Base-by-base conservation (phyloP, 2,329 filamentous ascomycete genomes). In the Exophiala oligosperma region DNA sequence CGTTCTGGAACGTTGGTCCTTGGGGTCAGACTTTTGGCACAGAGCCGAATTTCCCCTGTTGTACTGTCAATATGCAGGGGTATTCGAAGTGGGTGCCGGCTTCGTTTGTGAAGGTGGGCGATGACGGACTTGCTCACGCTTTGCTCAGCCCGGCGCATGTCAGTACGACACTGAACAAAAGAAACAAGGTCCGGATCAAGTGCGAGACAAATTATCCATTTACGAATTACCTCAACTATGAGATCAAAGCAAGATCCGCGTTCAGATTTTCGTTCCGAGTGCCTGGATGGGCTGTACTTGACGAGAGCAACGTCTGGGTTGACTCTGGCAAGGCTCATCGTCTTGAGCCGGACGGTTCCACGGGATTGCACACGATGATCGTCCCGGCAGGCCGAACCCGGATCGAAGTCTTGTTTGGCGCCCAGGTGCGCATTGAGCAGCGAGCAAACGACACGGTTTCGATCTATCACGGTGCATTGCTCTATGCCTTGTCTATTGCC, bases 41-140 rank as follows among this genome's bases (percentile, higher is more conserved):
- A 12, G 80, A 82, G 56, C 79, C 79, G 1, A 75, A 81, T 35
- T 83, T 72, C 56, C 73, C 73, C 35, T 85, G 82, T 69, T 85
- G 82, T 63, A 83, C 81, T 1, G 82, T 85, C 58, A 85, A 85
- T 57, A 80, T 84, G 62, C 81, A 84, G 64, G 83, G 79, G 7
- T 82, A 79, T 60, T 81, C 83, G 0, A 84, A 84, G 62, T 84
- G 81, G 56, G 66, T 81, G 1, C 75, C 79, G 8, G 73, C 76
- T 56, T 77, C 76, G 57, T 84, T 76, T 69, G 75, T 79, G 4
- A 66, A 64, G 8, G 67, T 74, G 2, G 77, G 76, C 2, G 64
- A 71, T 2, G 70, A 72, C n/a, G 78, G 78, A 2, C 64, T 84
- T 12, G 78, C 74, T 0, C 81, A 85, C 66, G 74, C 75, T 0